phyloP scores from a whole-genome alignment of 176 grass and related monocot species.

The Aegilops sharonensis region DNA sequence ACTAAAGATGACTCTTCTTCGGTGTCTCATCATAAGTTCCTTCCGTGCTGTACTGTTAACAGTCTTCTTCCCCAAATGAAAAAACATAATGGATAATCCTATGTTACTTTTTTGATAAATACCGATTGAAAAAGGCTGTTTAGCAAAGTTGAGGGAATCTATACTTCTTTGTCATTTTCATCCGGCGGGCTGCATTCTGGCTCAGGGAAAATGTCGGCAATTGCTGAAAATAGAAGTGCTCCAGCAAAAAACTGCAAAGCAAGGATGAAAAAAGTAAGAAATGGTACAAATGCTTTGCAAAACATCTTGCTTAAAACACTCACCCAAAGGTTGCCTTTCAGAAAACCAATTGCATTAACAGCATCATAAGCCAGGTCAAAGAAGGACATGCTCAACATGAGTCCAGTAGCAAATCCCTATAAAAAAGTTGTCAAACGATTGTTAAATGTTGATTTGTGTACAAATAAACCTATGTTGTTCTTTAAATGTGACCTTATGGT shows the following conservation, averaged over 20 bases:
- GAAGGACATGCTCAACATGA: slow-evolving; percentile 95
- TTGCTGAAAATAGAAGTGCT: slow-evolving; percentile 66
- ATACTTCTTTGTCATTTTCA: slow-evolving; percentile 53
- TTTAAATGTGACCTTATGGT: not conserved
- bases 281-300: not conserved
- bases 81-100: not conserved
- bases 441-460: slow-evolving; percentile 18
- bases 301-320: not conserved
- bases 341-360: slow-evolving; percentile 83
- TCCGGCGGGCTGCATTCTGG: slow-evolving; percentile 34
- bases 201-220: slow-evolving; percentile 71
- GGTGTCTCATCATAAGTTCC: slow-evolving; percentile 72
- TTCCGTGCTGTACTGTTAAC: slow-evolving; percentile 40
- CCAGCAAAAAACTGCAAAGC: slow-evolving; percentile 67
- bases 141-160: slow-evolving; percentile 1
- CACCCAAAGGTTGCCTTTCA: slow-evolving; percentile 95
- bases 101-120: slow-evolving; percentile 24
- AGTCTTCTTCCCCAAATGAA: slow-evolving; percentile 30
- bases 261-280: slow-evolving; percentile 16
- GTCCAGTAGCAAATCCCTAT: slow-evolving; percentile 92
- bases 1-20: slow-evolving; percentile 73
- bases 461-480: not conserved
- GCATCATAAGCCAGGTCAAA: slow-evolving; percentile 93
- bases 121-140: not conserved
- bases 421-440: not conserved